A percentile compares a stretch with the other conserved stretches of the same genome.
These are phyloP conservation scores for Dryadomyces quercus-mongolicae DNA, from an alignment of 2,329 filamentous ascomycete genomes.

Conservation along the genomic window DNA sequence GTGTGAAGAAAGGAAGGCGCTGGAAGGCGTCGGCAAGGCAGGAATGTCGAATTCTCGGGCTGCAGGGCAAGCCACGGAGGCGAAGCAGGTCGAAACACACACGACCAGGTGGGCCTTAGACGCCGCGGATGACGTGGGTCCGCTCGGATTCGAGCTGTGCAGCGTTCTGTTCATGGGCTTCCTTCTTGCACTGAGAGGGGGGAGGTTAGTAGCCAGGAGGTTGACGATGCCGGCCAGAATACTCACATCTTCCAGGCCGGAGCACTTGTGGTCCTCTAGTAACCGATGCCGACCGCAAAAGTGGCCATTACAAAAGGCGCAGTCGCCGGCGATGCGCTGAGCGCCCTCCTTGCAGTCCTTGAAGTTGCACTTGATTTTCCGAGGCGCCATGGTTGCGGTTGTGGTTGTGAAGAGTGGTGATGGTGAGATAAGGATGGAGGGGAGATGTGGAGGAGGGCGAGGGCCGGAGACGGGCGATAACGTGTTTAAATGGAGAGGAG, in stretches of 20 bases:
- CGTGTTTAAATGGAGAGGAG: background rate
- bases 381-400: slow-evolving; percentile 43
- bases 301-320: slow-evolving; percentile 84
- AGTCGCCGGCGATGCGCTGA: slow-evolving; percentile 92
- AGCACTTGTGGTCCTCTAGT: slow-evolving; percentile 89
- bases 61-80: background rate
- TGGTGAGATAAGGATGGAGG: background rate
- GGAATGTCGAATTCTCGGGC: background rate
- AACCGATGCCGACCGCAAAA: slow-evolving; percentile 93
- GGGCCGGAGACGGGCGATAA: background rate
- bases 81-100: background rate
- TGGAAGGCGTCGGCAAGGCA: background rate
- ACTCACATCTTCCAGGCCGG: slow-evolving; percentile 74
- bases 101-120: slow-evolving; percentile 35
- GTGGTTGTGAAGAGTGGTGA: background rate
- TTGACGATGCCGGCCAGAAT: too few relatives aligned
- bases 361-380: slow-evolving; percentile 75
- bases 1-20: background rate
- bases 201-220: background rate
- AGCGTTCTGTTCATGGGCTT: slow-evolving; percentile 87
- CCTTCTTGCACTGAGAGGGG: slow-evolving; percentile 91
- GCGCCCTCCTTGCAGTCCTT: slow-evolving; percentile 81
- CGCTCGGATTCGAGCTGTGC: slow-evolving; percentile 85
- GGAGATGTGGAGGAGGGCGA: background rate
- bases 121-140: slow-evolving; percentile 86